Base-by-base conservation (phyloP, 2,329 filamentous ascomycete species). In the Venturia pyrina region DNA sequence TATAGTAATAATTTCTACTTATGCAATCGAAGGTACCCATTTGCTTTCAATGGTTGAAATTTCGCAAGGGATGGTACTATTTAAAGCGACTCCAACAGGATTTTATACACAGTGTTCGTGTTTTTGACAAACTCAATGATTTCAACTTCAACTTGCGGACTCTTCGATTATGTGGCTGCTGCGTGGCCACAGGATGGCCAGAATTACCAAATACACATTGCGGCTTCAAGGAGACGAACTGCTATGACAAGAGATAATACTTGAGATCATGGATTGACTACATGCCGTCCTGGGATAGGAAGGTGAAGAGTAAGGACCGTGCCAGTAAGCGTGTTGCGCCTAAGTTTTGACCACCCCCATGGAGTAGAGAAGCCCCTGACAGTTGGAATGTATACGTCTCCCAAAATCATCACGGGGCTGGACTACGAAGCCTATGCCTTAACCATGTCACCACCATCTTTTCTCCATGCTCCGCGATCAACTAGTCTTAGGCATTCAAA, bases 211-310 rank as follows among this genome's bases (percentile, higher is more conserved):
- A 28, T 28, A 28, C 28, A 28, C 28, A 28, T 28, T 28, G 28
- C 28, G 28, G 28, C 37, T 40, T 40, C 37, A 6, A 7, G 37
- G 37, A 7, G 37, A 28, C 28, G 37, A 40, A 40, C 37, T 40
- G 37, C 6, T 40, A 5, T 43, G 11, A 13, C n/a, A 28, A 28
- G 28, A 19, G 13, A 57, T 5, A 17, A 57, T n/a, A 57, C 8
- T 34, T 7, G 13, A 17, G 13, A 57, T 57, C 19, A n/a, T 17
- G 53, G 19, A 37, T 34, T 57, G 53, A 57, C 75, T 19, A 73
- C 67, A 67, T 82, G 79, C 3, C 82, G 73, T 68, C 83, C 79
- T 3, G 81, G 78, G 53, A n/a, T 37, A 59, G 28, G 48, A 53
- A 37, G 28, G 5, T 37, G 15, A 21, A 37, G 17, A 59, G 53